These are phyloP conservation scores for Chaetothyriales sp. DNA, from an alignment of 2,329 filamentous ascomycete genomes.

Conservation along the genomic window DNA sequence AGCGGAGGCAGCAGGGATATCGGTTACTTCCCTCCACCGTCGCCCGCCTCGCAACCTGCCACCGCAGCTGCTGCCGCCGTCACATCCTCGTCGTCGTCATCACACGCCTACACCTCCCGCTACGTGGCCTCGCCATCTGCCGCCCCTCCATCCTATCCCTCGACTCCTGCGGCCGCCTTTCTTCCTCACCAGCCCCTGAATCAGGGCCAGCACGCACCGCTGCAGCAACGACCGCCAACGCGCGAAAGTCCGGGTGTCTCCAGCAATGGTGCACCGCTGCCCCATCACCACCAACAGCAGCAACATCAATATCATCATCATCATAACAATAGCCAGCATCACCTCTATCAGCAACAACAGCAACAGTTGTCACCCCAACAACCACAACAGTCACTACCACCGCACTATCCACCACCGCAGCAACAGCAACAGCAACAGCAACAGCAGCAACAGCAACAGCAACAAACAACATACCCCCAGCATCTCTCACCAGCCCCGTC, in stretches of 20 bases:
- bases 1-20: background rate
- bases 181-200: background rate
- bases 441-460: background rate
- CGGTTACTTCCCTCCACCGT: conserved; percentile 14
- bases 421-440: too few relatives aligned
- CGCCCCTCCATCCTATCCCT: background rate
- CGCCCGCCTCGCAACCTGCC: conserved; percentile 15
- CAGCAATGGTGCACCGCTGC: background rate
- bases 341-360: background rate
- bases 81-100: background rate
- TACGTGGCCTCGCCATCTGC: background rate
- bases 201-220: background rate
- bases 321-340: background rate
- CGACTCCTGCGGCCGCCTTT: background rate
- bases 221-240: background rate
- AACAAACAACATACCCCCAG: conserved; percentile 3
- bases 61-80: conserved; percentile 8
- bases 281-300: background rate
- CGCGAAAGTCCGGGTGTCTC: background rate
- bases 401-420: too few relatives aligned
- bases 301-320: background rate
- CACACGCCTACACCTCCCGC: conserved; percentile 7
- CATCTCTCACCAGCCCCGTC: conserved; percentile 11
- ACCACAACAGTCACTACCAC: background rate
- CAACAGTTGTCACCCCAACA: background rate